phyloP scores from a whole-genome alignment of 192 early-diverging fungal species.

The Coemansia sp. region DNA sequence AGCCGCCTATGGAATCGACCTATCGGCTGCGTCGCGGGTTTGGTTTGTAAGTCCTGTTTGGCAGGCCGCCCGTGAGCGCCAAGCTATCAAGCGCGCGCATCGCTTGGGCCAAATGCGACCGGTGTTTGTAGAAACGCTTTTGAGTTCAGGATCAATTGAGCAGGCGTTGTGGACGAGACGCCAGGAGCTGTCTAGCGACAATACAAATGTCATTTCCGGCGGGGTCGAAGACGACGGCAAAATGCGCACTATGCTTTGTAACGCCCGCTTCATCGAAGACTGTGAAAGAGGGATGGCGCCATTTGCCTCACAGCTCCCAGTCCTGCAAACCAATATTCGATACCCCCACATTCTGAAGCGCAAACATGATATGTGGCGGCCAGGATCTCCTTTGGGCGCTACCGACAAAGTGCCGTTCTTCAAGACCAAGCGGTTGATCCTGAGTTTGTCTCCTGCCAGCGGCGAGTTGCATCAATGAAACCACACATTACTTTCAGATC shows the following conservation, averaged over 20 bases:
- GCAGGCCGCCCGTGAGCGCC: constrained; percentile 71
- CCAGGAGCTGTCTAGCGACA: constrained; percentile 36
- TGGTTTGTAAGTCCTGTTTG: constrained; percentile 77
- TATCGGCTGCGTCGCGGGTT: constrained; percentile 72
- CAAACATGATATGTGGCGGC: constrained; percentile 36
- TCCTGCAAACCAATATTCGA: constrained; percentile 28
- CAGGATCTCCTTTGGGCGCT: constrained; percentile 14
- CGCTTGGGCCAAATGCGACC: constrained; percentile 68
- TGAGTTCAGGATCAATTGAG: constrained; percentile 43
- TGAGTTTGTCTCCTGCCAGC: constrained; percentile 11
- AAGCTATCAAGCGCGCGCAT: constrained; percentile 87
- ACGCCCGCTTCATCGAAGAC: constrained; percentile 31
- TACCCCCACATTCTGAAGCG: constrained; percentile 29
- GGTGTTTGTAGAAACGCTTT: constrained; percentile 47
- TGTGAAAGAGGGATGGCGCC: constrained; percentile 1
- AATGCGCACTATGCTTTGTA: constrained; percentile 43
- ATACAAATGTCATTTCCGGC: constrained; percentile 10
- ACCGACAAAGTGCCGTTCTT: constrained; percentile 22
- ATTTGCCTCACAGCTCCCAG: constrained; percentile 2
- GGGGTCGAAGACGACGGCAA: constrained; percentile 55
- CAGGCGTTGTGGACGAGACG: constrained; percentile 46
- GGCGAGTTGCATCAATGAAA: too few relatives aligned
- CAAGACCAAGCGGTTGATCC: constrained; percentile 31
- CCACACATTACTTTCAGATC: too few relatives aligned
- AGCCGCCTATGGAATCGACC: constrained; percentile 78